A percentile compares a stretch with the other conserved stretches of the same genome.
Evolutionary conservation across 2,329 filamentous ascomycete genomes (phyloP).

Genomic region (Colletotrichum sp.): DNA sequence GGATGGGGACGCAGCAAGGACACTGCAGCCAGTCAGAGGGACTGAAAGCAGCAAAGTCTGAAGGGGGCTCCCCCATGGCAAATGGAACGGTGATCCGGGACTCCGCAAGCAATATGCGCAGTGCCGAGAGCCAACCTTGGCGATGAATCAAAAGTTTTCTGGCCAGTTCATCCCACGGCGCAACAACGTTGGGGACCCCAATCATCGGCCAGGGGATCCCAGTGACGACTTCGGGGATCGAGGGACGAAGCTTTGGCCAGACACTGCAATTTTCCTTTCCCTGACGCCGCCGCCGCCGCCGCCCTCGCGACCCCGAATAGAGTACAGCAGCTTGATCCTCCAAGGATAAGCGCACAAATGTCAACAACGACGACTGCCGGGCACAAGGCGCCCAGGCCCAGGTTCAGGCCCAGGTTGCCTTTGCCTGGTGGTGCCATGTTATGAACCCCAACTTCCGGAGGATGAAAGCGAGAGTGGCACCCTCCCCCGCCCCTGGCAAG

Average conservation of each 20-base stretch:
- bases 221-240: not conserved
- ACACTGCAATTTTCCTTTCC: conserved; percentile 3
- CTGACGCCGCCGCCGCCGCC: not conserved
- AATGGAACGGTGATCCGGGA: conserved; percentile 11
- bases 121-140: conserved; percentile 19
- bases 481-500: not conserved
- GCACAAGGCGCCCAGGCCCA: conserved; percentile 2
- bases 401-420: not conserved
- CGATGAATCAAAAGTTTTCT: conserved; percentile 9
- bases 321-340: not conserved
- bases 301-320: not conserved
- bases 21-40: not conserved
- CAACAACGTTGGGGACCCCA: not conserved
- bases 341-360: conserved; percentile 4
- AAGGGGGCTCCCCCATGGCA: not conserved
- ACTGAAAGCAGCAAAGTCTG: conserved; percentile 13
- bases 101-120: conserved; percentile 18
- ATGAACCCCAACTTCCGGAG: conserved; percentile 13
- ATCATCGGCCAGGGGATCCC: conserved; percentile 7
- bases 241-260: conserved; percentile 14
- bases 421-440: conserved; percentile 17
- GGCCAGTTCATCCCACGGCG: not conserved
- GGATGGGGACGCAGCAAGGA: not conserved
- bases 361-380: conserved; percentile 17
- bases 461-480: not conserved